Percentiles rank a stretch among this genome's conserved stretches.
These are phyloP conservation scores for Chrysosporium queenslandicum DNA, from an alignment of 2,329 filamentous ascomycete genomes.

Conservation along the genomic window DNA sequence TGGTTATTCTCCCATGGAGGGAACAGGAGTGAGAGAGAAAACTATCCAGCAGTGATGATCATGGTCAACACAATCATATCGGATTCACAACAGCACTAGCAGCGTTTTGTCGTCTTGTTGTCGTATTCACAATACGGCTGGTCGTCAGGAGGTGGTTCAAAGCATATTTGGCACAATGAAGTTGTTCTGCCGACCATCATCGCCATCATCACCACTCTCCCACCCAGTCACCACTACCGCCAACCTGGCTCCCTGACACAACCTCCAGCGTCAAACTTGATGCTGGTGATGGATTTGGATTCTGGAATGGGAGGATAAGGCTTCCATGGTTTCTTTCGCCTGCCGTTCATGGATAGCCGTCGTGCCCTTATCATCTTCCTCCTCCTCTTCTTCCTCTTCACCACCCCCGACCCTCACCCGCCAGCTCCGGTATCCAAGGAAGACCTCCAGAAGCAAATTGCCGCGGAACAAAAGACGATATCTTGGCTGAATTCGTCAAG, in stretches of 20 bases:
- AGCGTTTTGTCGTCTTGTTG: not conserved
- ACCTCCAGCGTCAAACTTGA: slow-evolving; percentile 7
- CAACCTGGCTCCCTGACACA: not conserved
- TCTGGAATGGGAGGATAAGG: slow-evolving; percentile 12
- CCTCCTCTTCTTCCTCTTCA: slow-evolving; percentile 45
- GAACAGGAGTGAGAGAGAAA: not conserved
- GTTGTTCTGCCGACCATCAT: not conserved
- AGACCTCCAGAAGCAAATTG: slow-evolving; percentile 40
- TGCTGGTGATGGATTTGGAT: slow-evolving; percentile 14
- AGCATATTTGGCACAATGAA: not conserved
- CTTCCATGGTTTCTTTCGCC: slow-evolving; percentile 14
- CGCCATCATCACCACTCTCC: not conserved
- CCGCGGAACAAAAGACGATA: slow-evolving; percentile 43
- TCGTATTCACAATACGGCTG: not conserved
- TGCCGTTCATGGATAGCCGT: slow-evolving; percentile 38
- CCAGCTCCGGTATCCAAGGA: slow-evolving; percentile 33
- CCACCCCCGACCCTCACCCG: slow-evolving; percentile 40
- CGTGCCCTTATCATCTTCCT: slow-evolving; percentile 42
- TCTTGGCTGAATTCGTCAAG: slow-evolving; percentile 41
- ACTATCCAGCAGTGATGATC: not conserved
- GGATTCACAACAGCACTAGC: not conserved
- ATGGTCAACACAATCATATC: not conserved
- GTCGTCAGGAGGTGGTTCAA: not conserved
- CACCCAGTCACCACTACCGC: not conserved
- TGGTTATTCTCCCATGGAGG: not conserved